Evolutionary conservation across 2,329 filamentous ascomycete genomes (phyloP).

Genomic region (Paraphaeosphaeria sporulosa): DNA sequence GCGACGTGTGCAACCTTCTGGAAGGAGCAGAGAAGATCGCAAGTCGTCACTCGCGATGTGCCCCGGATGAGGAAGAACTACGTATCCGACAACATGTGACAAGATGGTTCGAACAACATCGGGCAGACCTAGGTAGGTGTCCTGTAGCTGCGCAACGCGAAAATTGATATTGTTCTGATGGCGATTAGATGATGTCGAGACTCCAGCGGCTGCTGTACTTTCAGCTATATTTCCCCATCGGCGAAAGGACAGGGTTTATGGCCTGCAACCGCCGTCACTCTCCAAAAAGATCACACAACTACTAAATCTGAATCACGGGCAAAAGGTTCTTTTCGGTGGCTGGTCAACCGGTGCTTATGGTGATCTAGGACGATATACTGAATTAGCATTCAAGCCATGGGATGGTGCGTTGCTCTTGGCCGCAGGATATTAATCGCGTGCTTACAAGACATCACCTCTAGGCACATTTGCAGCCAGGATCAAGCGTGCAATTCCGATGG

Average conservation of each 20-base stretch:
- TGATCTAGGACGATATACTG: slow-evolving; percentile 77
- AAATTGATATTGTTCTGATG: not conserved
- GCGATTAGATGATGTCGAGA: slow-evolving; percentile 58
- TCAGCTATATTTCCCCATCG: slow-evolving; percentile 79
- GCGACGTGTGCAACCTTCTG: slow-evolving; percentile 76
- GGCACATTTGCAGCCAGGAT: slow-evolving; percentile 41
- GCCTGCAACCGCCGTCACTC: slow-evolving; percentile 68
- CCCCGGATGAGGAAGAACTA: slow-evolving; percentile 40
- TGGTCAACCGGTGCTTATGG: slow-evolving; percentile 67
- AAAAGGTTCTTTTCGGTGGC: slow-evolving; percentile 67
- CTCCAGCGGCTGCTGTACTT: slow-evolving; percentile 70
- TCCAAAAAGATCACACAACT: slow-evolving; percentile 72
- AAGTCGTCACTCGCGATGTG: slow-evolving; percentile 50
- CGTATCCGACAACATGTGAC: slow-evolving; percentile 53
- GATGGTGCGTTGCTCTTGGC: slow-evolving; percentile 42
- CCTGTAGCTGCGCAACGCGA: not conserved
- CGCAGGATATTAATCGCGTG: not conserved
- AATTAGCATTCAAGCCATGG: slow-evolving; percentile 68
- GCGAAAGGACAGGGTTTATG: slow-evolving; percentile 80
- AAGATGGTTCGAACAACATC: slow-evolving; percentile 75
- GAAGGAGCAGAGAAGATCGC: slow-evolving; percentile 67
- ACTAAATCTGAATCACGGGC: slow-evolving; percentile 69
- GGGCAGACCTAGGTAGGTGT: slow-evolving; percentile 55
- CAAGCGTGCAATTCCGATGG: slow-evolving; percentile 62
- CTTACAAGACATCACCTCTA: not conserved